These are phyloP conservation scores for Urtica urens DNA, from an alignment of 306 rosid genomes.

Conservation along the genomic window DNA sequence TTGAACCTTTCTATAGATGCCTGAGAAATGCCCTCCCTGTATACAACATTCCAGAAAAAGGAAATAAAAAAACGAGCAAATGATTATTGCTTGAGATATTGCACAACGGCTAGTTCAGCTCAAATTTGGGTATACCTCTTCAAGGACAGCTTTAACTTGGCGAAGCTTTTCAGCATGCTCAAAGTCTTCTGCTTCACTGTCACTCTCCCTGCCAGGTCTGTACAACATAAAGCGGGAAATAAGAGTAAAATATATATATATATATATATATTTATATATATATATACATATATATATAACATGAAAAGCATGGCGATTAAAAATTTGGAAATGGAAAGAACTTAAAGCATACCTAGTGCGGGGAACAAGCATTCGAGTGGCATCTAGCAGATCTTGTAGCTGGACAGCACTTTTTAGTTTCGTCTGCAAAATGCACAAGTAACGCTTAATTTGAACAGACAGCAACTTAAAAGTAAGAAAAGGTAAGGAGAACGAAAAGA, in stretches of 20 bases:
- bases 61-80: too few relatives aligned
- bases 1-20: slow-evolving; percentile 95
- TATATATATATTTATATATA: too few relatives aligned
- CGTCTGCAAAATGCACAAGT: slow-evolving; percentile 46
- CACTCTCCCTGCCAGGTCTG: slow-evolving; percentile 82
- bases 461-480: not conserved
- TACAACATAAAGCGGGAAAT: slow-evolving; percentile 16
- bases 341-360: slow-evolving; percentile 55
- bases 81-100: too few relatives aligned
- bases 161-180: slow-evolving; percentile 99
- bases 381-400: slow-evolving; percentile 94
- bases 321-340: too few relatives aligned
- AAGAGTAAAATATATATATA: not conserved
- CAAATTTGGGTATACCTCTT: slow-evolving; percentile 55
- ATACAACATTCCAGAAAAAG: slow-evolving; percentile 17
- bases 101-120: too few relatives aligned
- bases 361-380: slow-evolving; percentile 92
- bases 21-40: slow-evolving; percentile 97
- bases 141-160: slow-evolving; percentile 98
- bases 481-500: not conserved
- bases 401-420: slow-evolving; percentile 94
- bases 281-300: too few relatives aligned
- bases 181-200: slow-evolving; percentile 86
- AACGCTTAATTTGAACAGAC: slow-evolving; percentile 5
- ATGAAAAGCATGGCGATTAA: too few relatives aligned